These are phyloP conservation scores for Crithidia sp. DNA, from an alignment of 208 protist species.

Conservation along the genomic window DNA sequence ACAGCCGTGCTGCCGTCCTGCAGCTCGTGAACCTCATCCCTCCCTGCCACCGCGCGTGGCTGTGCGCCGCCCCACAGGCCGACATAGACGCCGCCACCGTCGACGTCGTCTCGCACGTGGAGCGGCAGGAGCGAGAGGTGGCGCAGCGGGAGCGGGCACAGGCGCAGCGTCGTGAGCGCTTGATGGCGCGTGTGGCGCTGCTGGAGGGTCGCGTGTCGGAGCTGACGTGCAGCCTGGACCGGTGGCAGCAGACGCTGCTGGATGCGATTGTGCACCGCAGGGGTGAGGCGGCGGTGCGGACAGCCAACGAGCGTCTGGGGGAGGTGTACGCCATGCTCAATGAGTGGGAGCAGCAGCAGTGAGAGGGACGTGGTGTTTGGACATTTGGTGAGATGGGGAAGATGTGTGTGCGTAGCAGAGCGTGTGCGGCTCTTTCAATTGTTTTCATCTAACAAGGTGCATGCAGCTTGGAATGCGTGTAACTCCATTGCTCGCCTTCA, in stretches of 20 bases:
- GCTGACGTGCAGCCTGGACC: conserved; percentile 13
- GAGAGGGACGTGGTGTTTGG: background rate
- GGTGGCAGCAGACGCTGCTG: conserved; percentile 53
- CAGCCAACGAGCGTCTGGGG: conserved; percentile 71
- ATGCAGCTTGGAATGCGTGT: too few relatives aligned
- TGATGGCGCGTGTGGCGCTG: conserved; percentile 31
- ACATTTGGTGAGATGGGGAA: too few relatives aligned
- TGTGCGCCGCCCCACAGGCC: conserved; percentile 24
- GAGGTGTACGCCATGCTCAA: conserved; percentile 65
- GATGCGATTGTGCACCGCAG: conserved; percentile 72
- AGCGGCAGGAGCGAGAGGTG: conserved; percentile 6
- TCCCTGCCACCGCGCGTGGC: conserved; percentile 36
- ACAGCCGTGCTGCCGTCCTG: conserved; percentile 12
- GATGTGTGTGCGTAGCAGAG: too few relatives aligned
- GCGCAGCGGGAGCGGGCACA: conserved; percentile 33
- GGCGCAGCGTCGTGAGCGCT: conserved; percentile 29
- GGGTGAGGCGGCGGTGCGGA: conserved; percentile 47
- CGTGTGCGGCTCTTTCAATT: too few relatives aligned
- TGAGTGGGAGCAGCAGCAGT: conserved; percentile 44
- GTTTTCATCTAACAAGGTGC: too few relatives aligned
- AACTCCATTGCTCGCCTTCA: too few relatives aligned
- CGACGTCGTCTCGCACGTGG: conserved; percentile 13
- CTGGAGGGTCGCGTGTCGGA: conserved; percentile 32
- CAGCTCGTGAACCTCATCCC: conserved; percentile 36
- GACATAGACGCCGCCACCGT: conserved; percentile 23